Base-by-base conservation (phyloP, 2,329 filamentous ascomycete genomes). In the Claviceps capensis region DNA sequence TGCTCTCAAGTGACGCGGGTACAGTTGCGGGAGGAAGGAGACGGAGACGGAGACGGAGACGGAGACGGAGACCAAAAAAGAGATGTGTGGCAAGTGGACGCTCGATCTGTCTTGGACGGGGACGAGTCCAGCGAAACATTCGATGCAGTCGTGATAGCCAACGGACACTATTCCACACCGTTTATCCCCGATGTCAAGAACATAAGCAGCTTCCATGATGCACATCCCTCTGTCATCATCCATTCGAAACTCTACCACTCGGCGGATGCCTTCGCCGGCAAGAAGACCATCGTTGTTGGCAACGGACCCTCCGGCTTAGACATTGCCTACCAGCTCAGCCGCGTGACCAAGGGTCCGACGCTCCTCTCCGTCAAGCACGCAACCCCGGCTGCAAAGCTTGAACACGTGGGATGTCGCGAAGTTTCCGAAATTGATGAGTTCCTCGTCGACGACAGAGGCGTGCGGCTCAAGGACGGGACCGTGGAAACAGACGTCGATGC, bases 301-400 rank as follows among this genome's bases (percentile, higher is more conserved):
- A 93, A 88, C 60, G 85, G 85, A 0, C 85, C 89, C 0, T 95
- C 88, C 0, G 91, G 88, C 0, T 69, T 88, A 16, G 91, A 97
- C 61, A 88, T 97, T 59, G 83, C 84, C 16, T 69, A 74, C 2
- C 91, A 96, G 63, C 85, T 96, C 59, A 78, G 75, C 48, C 62
- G 70, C 5, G 73, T 81, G 38, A 82, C 80, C 62, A 67, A 71
- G 55, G 67, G 68, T 2, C 82, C 81, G 11, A 67, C 93, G 1
- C 67, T 91, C n/a, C 65, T 83, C 56, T 87, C 72, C 69, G 85
- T 69, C 60, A 78, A 67, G 65, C 76, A 69, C 67, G 72, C 61
- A 61, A 74, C 74, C 1, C 60, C 69, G 3, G 63, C 70, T 1
- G 71, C 72, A 17, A 70, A 69, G 48, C 65, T 78, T 14, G 65